Percentiles rank a stretch among this genome's conserved stretches.
phyloP scores from a whole-genome alignment of 2,329 filamentous ascomycete genomes.

The Pyrenochaeta sp. region DNA sequence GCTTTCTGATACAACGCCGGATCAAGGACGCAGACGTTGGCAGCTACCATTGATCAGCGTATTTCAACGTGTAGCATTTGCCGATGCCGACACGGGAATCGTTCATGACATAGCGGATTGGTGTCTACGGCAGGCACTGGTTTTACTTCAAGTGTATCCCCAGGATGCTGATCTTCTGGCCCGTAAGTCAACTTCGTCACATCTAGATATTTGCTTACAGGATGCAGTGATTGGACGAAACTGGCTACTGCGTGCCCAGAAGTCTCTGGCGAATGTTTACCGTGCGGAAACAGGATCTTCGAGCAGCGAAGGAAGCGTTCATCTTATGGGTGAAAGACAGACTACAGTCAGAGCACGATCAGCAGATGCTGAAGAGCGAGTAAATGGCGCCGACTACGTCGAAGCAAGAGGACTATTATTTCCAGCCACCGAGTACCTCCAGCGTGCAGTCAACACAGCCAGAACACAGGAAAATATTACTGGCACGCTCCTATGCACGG shows the following conservation, averaged over 20 bases:
- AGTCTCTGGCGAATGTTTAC: constrained; percentile 57
- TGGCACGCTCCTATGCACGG: constrained; percentile 55
- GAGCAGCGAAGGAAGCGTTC: constrained; percentile 44
- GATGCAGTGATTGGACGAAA: constrained; percentile 57
- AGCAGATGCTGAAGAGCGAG: constrained; percentile 48
- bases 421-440: constrained; percentile 61
- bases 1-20: constrained; percentile 19
- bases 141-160: constrained; percentile 54
- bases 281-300: constrained; percentile 52
- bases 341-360: constrained; percentile 20
- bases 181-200: constrained; percentile 40
- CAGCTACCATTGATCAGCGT: constrained; percentile 46
- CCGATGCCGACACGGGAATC: constrained; percentile 56
- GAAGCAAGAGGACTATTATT: constrained; percentile 60
- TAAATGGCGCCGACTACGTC: constrained; percentile 55
- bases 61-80: constrained; percentile 59
- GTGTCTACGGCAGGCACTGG: constrained; percentile 58
- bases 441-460: constrained; percentile 55
- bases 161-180: constrained; percentile 53
- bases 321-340: constrained; percentile 24
- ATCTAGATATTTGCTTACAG: not conserved
- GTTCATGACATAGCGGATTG: constrained; percentile 58
- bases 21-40: constrained; percentile 25
- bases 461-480: constrained; percentile 46
- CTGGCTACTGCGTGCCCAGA: constrained; percentile 62